A percentile compares a stretch with the other conserved stretches of the same genome.
These are phyloP conservation scores for Syncephalastrum monosporum DNA, from an alignment of 371 early-diverging fungal genomes.

Conservation along the genomic window DNA sequence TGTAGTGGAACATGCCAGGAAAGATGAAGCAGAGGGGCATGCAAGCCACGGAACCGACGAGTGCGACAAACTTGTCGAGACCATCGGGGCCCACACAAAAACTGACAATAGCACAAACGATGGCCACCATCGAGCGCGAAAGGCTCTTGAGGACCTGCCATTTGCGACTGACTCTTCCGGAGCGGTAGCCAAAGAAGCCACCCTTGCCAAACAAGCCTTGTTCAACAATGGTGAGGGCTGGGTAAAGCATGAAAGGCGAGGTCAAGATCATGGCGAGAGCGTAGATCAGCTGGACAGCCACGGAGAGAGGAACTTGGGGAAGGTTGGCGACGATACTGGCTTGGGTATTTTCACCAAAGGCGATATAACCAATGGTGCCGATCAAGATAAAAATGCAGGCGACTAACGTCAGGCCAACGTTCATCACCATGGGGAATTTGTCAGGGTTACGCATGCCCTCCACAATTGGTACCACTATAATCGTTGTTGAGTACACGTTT, in stretches of 20 bases:
- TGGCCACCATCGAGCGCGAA: slow-evolving; percentile 51
- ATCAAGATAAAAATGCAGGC: slow-evolving; percentile 64
- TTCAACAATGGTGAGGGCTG: slow-evolving; percentile 73
- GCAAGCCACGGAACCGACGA: slow-evolving; percentile 49
- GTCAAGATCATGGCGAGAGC: slow-evolving; percentile 76
- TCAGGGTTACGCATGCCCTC: slow-evolving; percentile 62
- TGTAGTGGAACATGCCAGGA: slow-evolving; percentile 60
- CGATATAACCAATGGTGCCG: slow-evolving; percentile 71
- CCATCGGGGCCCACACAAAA: slow-evolving; percentile 60
- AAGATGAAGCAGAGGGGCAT: slow-evolving; percentile 43
- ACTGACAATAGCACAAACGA: slow-evolving; percentile 58
- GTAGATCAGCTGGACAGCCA: slow-evolving; percentile 68
- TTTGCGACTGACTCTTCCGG: slow-evolving; percentile 28
- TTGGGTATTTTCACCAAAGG: slow-evolving; percentile 69
- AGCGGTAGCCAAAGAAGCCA: slow-evolving; percentile 13
- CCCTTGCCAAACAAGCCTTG: slow-evolving; percentile 37
- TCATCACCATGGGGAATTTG: slow-evolving; percentile 64
- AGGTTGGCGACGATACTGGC: slow-evolving; percentile 73
- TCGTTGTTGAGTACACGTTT: neutral
- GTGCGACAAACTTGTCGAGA: slow-evolving; percentile 73
- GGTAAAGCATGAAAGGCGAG: slow-evolving; percentile 77
- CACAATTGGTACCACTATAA: slow-evolving; percentile 50
- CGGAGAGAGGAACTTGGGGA: slow-evolving; percentile 48
- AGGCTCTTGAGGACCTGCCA: slow-evolving; percentile 72
- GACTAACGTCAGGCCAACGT: slow-evolving; percentile 55